A percentile compares a stretch with the other conserved stretches of the same genome.
Evolutionary conservation across 2,329 filamentous ascomycete species (phyloP).

Genomic region (Fusarium sp.): DNA sequence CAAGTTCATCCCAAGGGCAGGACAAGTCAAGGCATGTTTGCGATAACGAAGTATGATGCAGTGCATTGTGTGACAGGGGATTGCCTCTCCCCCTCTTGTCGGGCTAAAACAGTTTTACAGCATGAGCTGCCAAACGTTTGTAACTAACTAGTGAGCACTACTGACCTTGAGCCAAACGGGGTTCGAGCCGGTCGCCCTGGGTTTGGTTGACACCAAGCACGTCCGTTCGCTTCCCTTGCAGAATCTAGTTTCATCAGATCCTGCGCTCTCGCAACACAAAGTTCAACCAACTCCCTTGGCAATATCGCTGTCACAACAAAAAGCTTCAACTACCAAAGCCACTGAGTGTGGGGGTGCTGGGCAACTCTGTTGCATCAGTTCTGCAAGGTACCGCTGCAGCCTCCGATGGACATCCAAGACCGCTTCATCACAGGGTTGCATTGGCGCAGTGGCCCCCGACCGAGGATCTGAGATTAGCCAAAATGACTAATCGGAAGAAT

Average conservation of each 20-base stretch:
- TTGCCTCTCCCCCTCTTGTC: not conserved
- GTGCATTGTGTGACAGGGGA: constrained; percentile 6
- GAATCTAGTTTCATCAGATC: constrained; percentile 16
- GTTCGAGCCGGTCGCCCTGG: constrained; percentile 7
- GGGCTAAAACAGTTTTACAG: too few species aligned
- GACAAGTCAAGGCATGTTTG: not conserved
- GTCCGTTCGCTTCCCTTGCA: constrained; percentile 24
- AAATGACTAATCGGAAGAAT: constrained; percentile 26
- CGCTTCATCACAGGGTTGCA: constrained; percentile 12
- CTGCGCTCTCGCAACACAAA: constrained; percentile 4
- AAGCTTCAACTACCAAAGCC: not conserved
- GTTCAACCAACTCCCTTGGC: constrained; percentile 15
- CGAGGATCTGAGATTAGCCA: constrained; percentile 30
- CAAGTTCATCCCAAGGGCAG: not conserved
- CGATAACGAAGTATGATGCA: constrained; percentile 11
- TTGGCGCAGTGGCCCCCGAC: constrained; percentile 16
- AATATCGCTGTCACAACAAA: constrained; percentile 9
- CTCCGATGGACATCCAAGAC: not conserved
- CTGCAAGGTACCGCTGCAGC: constrained; percentile 36
- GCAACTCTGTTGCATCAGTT: not conserved
- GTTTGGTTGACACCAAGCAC: constrained; percentile 9
- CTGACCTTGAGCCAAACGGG: constrained; percentile 10
- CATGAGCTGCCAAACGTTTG: not conserved
- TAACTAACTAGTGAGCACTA: constrained; percentile 17
- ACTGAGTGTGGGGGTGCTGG: constrained; percentile 15